These are phyloP conservation scores for Volvox africanus DNA, from an alignment of 139 green algal species.

Conservation along the genomic window DNA sequence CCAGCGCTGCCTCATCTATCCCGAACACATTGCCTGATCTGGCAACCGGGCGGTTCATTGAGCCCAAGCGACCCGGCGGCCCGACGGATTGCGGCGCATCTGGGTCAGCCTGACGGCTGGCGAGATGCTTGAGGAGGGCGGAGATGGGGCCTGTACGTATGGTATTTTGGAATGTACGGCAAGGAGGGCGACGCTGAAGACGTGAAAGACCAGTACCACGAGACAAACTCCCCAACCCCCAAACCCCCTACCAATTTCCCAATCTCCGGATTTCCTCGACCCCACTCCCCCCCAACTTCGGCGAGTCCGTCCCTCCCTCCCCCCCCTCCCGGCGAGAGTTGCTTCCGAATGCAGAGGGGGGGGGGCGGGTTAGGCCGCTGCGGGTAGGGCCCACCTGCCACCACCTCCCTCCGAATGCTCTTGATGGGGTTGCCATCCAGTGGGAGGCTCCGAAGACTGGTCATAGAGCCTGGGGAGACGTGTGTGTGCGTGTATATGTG, in stretches of 20 bases:
- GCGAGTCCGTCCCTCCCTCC: too few species aligned
- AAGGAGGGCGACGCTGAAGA: too few species aligned
- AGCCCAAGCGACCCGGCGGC: conserved; percentile 20
- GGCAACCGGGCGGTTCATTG: background rate
- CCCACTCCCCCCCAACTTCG: too few species aligned
- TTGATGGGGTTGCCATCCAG: conserved; percentile 68
- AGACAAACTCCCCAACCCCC: too few species aligned
- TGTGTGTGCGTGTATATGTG: background rate
- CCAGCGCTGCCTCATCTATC: conserved; percentile 32
- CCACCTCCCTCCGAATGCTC: conserved; percentile 59
- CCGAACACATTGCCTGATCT: conserved; percentile 54
- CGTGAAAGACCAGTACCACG: too few species aligned
- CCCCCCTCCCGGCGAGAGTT: too few species aligned
- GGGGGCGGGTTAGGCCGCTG: too few species aligned
- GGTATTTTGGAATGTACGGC: background rate
- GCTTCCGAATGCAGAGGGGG: too few species aligned
- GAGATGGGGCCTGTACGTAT: conserved; percentile 53
- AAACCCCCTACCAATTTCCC: too few species aligned
- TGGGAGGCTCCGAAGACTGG: conserved; percentile 58
- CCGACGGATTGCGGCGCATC: background rate
- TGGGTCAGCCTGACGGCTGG: conserved; percentile 31
- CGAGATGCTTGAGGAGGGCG: conserved; percentile 57
- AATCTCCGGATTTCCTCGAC: too few species aligned
- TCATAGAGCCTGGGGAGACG: conserved; percentile 49
- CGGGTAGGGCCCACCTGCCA: conserved; percentile 57